phyloP scores from a whole-genome alignment of 2,329 filamentous ascomycete genomes.

The Fusarium marasasianum region DNA sequence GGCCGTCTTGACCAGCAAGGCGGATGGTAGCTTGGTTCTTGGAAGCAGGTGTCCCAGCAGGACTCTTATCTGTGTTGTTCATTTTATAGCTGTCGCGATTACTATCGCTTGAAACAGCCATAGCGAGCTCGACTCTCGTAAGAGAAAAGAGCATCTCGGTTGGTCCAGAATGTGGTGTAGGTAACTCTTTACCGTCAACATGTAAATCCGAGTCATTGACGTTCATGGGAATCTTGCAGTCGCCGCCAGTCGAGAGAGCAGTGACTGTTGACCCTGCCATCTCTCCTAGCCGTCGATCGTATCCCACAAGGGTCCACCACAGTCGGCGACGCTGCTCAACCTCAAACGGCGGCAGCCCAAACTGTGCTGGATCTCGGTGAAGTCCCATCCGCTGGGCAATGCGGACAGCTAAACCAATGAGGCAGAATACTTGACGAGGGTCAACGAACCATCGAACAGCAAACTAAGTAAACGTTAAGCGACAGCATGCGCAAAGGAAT shows the following conservation, averaged over 20 bases:
- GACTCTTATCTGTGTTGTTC: conserved; percentile 42
- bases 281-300: conserved; percentile 75
- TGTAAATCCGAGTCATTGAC: conserved; percentile 70
- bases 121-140: conserved; percentile 65
- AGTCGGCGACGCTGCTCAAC: conserved; percentile 75
- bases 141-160: conserved; percentile 71
- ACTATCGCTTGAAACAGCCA: conserved; percentile 61
- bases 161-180: conserved; percentile 58
- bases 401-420: conserved; percentile 73
- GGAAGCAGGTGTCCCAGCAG: conserved; percentile 33
- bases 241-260: conserved; percentile 61
- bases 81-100: conserved; percentile 50
- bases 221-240: conserved; percentile 67
- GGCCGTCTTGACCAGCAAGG: conserved; percentile 61
- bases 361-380: conserved; percentile 68
- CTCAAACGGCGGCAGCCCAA: conserved; percentile 66
- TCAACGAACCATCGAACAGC: conserved; percentile 67
- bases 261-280: conserved; percentile 69
- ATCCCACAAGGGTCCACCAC: conserved; percentile 77
- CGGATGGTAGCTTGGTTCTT: conserved; percentile 50
- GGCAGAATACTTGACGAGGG: conserved; percentile 57
- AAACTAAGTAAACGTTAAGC: conserved; percentile 40
- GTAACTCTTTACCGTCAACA: conserved; percentile 64
- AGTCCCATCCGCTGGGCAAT: conserved; percentile 75
- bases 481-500: neutral